A percentile compares a stretch with the other conserved stretches of the same genome.
Conservation (phyloP, 768 basidiomycete species). For the Brasilioporus rufonigricans region DNA sequence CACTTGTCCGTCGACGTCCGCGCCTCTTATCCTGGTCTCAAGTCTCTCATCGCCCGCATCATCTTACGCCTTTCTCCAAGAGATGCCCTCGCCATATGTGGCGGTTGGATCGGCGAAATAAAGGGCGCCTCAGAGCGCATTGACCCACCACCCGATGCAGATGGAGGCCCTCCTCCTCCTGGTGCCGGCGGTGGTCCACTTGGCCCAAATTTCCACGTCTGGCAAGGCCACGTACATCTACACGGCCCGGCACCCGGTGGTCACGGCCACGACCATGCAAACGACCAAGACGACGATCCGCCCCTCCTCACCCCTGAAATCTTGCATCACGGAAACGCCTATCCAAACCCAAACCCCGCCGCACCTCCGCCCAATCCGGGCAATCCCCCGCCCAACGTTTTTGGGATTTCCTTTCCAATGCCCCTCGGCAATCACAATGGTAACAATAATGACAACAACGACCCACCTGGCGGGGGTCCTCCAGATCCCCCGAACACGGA, state of each 20-base stretch:
- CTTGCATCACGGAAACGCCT: neutral
- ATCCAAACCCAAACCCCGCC: neutral
- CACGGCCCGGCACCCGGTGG: neutral
- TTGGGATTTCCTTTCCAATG: constrained; percentile 12
- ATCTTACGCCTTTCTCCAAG: constrained; percentile 28
- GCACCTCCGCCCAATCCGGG: constrained; percentile 1
- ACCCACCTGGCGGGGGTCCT: neutral
- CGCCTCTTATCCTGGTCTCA: constrained; percentile 23
- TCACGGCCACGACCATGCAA: neutral
- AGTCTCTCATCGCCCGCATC: constrained; percentile 17
- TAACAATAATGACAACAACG: neutral
- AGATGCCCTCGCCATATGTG: constrained; percentile 29
- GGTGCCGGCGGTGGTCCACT: neutral
- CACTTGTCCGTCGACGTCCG: constrained; percentile 56
- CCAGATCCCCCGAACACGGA: constrained; percentile 1
- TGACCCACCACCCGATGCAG: neutral
- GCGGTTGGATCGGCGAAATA: constrained; percentile 36
- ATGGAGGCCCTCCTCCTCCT: neutral
- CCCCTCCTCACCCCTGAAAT: constrained; percentile 16
- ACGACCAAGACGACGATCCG: constrained; percentile 5
- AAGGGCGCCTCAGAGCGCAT: constrained; percentile 17
- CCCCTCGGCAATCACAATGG: constrained; percentile 2
- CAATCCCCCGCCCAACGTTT: constrained; percentile 5
- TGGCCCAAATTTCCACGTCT: constrained; percentile 7
- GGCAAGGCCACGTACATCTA: constrained; percentile 2